Base-by-base conservation (phyloP, 306 rosid species). In the peach (Prunus persica) region DNA sequence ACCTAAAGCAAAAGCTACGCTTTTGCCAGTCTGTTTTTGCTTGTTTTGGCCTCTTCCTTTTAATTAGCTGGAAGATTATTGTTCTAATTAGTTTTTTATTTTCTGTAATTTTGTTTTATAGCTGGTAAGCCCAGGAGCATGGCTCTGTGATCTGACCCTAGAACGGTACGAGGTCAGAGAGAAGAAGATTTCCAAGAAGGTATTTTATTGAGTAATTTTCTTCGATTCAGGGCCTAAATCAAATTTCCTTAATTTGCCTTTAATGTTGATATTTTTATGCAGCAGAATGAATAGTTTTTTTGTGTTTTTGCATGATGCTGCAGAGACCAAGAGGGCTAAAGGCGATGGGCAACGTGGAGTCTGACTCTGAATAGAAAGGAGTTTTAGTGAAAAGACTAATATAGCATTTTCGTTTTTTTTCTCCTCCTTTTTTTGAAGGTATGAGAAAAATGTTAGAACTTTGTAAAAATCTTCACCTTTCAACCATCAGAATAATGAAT, bases 121-220 rank as follows among this genome's bases (percentile, higher is more conserved):
- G 81, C 66, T 83, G 50, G 97, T 91, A 6, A 90, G 95, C 71
- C 98, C 97, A 24, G 98, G 98, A 4, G 79, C 96, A 22, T 91
- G 95, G 94, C 76, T 94, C 1, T 91, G 91, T 27, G 97, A 94
- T 82, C 88, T 94, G 74, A 89, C 93, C 62, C 79, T 92, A 18
- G 97, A 94, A 65, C 89, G 97, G 46, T 94, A 94, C 27, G 96
- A 94, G 78, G 98, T 94, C 69, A 85, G 97, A 82, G 98, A 94
- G 93, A 94, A 90, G 88, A 94, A 92, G 85, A 90, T 84, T 62
- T 64, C 96, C 27, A 94, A 90, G 78, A 94, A 92, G 95, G 97
- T 90, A 85, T 27, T 15, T 2, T 2, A 34, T 65, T 24, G 3
- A 24, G 13, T 27, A 16, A 30, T 45, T 20, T 24, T 20, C 11